Evolutionary conservation across 2,329 filamentous ascomycete genomes (phyloP), one percentile per base, ranked within the genome.

Genomic region (Fusarium zealandicum): DNA sequence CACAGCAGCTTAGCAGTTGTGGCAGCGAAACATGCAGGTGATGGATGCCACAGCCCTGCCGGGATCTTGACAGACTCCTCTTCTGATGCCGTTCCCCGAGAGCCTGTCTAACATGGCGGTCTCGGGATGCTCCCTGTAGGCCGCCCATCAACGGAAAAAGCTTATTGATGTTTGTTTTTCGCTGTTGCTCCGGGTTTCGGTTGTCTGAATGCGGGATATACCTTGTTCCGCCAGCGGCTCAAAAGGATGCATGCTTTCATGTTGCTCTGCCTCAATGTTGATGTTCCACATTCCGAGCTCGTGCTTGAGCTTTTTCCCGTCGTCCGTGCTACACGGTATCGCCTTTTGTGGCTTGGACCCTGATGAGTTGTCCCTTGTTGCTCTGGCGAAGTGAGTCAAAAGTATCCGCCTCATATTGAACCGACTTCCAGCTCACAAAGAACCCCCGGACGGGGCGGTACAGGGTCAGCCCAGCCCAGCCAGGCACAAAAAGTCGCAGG

Each of bases 281-380:
- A 59, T 37, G 42, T 36, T 28, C 41, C 30, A 25, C 22, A 30
- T 30, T 44, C 20, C 16, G 22, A 8, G 20, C 14, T 52, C 33
- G 52, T 47, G 16, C 27, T 44, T 42, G 2, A 31, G 7, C n/a
- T 39, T 27, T 40, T 20, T 39, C n/a, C n/a, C n/a, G 49, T 20
- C 38, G 53, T 54, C 52, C 38, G 55, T 59, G 55, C 51, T 37
- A 11, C 17, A 13, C 9, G 39, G 43, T 58, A 54, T 54, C 53
- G 47, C 18, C 16, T 16, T 20, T 41, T 25, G 43, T 45, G 56
- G 54, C 59, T 61, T 63, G 51, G 50, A 39, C 50, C 45, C 46
- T 45, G 54, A 55, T 61, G 59, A 48, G 59, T 52, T 61, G 59
- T 61, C 39, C 58, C 27, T 25, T 61, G 57, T 61, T 61, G 52